Evolutionary conservation across 1,284 basidiomycete species (phyloP).

Genomic region (Phellopilus nigrolimitatus): DNA sequence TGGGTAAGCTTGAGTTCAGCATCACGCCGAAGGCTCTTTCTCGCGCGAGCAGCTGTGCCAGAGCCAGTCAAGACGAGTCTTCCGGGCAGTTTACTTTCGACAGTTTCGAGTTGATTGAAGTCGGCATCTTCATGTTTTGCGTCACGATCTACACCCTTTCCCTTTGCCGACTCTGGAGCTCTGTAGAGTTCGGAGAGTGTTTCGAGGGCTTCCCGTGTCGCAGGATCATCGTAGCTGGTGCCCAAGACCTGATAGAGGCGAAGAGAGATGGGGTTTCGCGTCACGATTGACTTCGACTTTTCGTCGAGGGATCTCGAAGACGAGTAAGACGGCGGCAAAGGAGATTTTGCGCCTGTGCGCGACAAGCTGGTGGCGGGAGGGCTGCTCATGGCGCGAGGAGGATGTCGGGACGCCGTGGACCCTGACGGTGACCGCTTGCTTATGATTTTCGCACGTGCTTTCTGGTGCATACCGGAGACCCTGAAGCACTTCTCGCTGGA

Average conservation of each 20-base stretch:
- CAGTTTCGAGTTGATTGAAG: conserved; percentile 28
- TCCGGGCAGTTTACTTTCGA: conserved; percentile 20
- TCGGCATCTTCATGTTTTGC: conserved; percentile 26
- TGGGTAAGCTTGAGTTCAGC: conserved; percentile 78
- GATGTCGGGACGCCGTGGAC: too few species aligned
- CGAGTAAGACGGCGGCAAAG: background rate
- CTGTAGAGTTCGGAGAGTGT: conserved; percentile 78
- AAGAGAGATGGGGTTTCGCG: conserved; percentile 66
- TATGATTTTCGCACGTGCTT: background rate
- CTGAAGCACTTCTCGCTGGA: background rate
- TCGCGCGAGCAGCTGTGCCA: conserved; percentile 62
- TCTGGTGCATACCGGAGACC: too few species aligned
- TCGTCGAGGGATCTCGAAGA: conserved; percentile 4
- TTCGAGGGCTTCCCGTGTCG: conserved; percentile 74
- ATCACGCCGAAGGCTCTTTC: conserved; percentile 78
- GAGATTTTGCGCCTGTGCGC: too few species aligned
- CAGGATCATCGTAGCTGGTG: conserved; percentile 78
- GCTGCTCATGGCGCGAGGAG: too few species aligned
- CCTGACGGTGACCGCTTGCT: too few species aligned
- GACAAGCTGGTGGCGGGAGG: too few species aligned
- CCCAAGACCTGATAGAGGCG: conserved; percentile 87
- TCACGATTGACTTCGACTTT: conserved; percentile 11
- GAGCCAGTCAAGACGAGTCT: conserved; percentile 30
- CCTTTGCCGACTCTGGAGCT: conserved; percentile 7
- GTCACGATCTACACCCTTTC: conserved; percentile 4